Percentiles rank a stretch among this genome's conserved stretches.
Evolutionary conservation across 2,329 filamentous ascomycete genomes (phyloP).

Genomic region (Penicillium sp.): DNA sequence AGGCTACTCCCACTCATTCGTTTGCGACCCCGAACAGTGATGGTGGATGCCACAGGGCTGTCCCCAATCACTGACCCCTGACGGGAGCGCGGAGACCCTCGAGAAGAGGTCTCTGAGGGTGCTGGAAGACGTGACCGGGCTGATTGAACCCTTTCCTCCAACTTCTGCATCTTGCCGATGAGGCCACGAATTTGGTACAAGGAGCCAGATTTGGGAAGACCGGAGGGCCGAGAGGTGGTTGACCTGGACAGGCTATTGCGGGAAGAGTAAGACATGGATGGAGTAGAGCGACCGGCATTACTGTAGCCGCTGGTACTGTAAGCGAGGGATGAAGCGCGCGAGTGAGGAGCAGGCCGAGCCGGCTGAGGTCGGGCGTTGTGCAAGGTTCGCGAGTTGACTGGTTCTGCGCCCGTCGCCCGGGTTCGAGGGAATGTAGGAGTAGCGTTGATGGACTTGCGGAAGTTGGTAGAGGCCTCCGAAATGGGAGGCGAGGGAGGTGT

Average conservation of each 20-base stretch:
- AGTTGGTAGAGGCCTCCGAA: constrained; percentile 74
- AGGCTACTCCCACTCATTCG: constrained; percentile 46
- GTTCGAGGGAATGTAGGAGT: constrained; percentile 51
- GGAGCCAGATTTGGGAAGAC: constrained; percentile 65
- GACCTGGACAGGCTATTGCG: constrained; percentile 53
- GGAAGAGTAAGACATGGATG: constrained; percentile 43
- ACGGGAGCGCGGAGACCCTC: constrained; percentile 68
- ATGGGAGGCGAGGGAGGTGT: constrained; percentile 93
- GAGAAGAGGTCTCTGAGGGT: constrained; percentile 74
- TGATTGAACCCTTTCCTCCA: constrained; percentile 90
- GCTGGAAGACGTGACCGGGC: constrained; percentile 89
- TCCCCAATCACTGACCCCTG: constrained; percentile 50
- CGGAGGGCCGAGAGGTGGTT: constrained; percentile 42
- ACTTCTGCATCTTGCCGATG: constrained; percentile 94
- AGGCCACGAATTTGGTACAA: constrained; percentile 90
- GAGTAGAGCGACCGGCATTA: constrained; percentile 46
- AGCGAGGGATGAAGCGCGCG: constrained; percentile 62
- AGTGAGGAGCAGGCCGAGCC: constrained; percentile 50
- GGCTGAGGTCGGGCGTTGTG: constrained; percentile 44
- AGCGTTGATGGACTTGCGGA: constrained; percentile 56
- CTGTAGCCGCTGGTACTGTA: constrained; percentile 41
- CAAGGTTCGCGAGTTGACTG: constrained; percentile 57
- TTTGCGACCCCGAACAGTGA: constrained; percentile 56
- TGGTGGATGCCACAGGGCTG: constrained; percentile 54
- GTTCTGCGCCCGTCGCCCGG: constrained; percentile 50